Base-by-base conservation (phyloP, 1,139 yeast genomes). In the Scheffersomyces segobiensis region DNA sequence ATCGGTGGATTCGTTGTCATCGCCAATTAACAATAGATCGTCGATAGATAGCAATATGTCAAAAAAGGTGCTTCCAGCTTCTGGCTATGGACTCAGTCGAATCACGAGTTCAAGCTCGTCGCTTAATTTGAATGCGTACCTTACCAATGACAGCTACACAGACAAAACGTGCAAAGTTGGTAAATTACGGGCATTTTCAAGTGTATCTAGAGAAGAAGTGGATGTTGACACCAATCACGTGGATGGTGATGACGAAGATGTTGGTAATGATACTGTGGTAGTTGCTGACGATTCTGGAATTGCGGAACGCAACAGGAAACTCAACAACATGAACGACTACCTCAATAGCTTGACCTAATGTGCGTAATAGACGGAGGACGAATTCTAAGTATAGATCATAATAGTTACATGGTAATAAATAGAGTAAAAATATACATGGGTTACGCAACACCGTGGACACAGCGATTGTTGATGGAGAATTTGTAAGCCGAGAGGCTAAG, bases 81-180 rank as follows among this genome's bases (percentile, higher is more conserved):
- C 76, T 2, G 57, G 66, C 5, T 68, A 67, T 56, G 74, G 74
- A 5, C 65, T 79, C 14, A 66, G 73, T 55, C 67, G 78, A 50
- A 77, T 80, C 46, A 72, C 83, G 51, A 78, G 82, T 61, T 76
- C 81, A 21, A 76, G 76, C 57, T 77, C 82, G 46, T 77, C 82
- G 48, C 70, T 80, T 50, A 80, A 80, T 61, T 71, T 80, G 55
- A 76, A 80, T 62, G 83, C 82, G 8, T 80, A 79, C 60, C 69
- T 80, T 54, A 79, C 82, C 4, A 83, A 79, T 60, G 80, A 75
- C 52, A 63, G 67, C 6, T 65, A 60, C 42, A 62, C 68, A 5
- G 48, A 59, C 4, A 50, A 46, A 5, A 59, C 66, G 18, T 24
- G 56, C 39, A 55, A 59, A 24, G 56, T 42, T 12, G 50, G 21